Evolutionary conservation across 352 stramenopile species (phyloP).

Genomic region (Pythium phragmitis): DNA sequence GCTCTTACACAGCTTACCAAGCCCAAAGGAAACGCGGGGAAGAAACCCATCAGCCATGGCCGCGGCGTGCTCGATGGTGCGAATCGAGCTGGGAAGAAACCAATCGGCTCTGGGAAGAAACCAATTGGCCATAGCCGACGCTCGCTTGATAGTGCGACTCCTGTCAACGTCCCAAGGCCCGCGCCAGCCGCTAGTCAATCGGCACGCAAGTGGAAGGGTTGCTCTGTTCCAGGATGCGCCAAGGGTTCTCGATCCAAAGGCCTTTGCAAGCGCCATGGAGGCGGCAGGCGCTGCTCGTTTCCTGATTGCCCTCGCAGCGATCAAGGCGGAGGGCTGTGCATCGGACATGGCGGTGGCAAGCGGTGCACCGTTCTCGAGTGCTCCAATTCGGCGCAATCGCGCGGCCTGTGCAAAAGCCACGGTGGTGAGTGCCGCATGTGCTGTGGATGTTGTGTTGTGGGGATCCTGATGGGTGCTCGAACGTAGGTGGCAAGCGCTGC

Average conservation of each 20-base stretch:
- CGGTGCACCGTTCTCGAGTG: constrained; percentile 58
- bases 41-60: constrained; percentile 16
- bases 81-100: constrained; percentile 20
- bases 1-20: neutral
- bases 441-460: neutral
- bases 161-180: neutral
- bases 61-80: constrained; percentile 9
- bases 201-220: constrained; percentile 67
- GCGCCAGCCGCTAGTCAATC: constrained; percentile 21
- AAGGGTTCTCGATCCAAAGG: constrained; percentile 79
- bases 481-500: constrained; percentile 68
- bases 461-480: neutral
- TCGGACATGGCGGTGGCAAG: constrained; percentile 72
- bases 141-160: constrained; percentile 13
- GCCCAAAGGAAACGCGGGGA: neutral
- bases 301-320: constrained; percentile 64
- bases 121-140: constrained; percentile 6
- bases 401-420: constrained; percentile 84
- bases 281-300: constrained; percentile 73
- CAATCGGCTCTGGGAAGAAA: constrained; percentile 9
- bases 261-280: constrained; percentile 84
- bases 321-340: constrained; percentile 84
- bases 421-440: constrained; percentile 43
- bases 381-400: constrained; percentile 81
- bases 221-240: constrained; percentile 57